Evolutionary conservation across 2,329 filamentous ascomycete species (phyloP).

Genomic region (Fusarium armeniacum): DNA sequence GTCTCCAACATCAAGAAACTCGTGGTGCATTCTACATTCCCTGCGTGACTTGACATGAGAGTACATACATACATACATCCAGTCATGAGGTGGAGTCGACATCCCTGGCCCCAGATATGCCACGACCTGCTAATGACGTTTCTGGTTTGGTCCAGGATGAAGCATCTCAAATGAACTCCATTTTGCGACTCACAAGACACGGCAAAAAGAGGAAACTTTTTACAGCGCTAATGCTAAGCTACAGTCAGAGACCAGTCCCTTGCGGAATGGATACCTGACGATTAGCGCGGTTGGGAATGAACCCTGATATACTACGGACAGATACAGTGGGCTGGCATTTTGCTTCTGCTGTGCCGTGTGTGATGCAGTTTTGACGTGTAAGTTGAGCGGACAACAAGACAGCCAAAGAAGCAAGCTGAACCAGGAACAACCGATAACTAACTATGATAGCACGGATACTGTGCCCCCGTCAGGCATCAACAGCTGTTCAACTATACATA

Average conservation of each 20-base stretch:
- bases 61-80: background rate
- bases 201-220: conserved; percentile 41
- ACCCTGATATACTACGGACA: conserved; percentile 14
- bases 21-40: background rate
- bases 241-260: conserved; percentile 37
- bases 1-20: background rate
- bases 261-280: conserved; percentile 22
- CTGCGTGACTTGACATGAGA: background rate
- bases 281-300: conserved; percentile 32
- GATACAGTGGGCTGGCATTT: background rate
- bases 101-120: conserved; percentile 27
- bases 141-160: conserved; percentile 36
- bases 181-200: conserved; percentile 30
- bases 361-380: conserved; percentile 42
- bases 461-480: conserved; percentile 2
- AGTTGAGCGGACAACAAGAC: background rate
- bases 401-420: conserved; percentile 6
- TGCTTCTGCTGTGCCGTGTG: conserved; percentile 19
- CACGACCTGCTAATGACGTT: conserved; percentile 31
- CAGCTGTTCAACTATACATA: conserved; percentile 5
- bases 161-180: conserved; percentile 23
- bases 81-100: conserved; percentile 22
- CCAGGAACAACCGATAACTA: conserved; percentile 15
- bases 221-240: conserved; percentile 28
- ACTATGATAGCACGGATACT: background rate